Percentiles rank a stretch among this genome's conserved stretches.
phyloP scores from a whole-genome alignment of 768 basidiomycete genomes.

The Xerocomus spinulosus region DNA sequence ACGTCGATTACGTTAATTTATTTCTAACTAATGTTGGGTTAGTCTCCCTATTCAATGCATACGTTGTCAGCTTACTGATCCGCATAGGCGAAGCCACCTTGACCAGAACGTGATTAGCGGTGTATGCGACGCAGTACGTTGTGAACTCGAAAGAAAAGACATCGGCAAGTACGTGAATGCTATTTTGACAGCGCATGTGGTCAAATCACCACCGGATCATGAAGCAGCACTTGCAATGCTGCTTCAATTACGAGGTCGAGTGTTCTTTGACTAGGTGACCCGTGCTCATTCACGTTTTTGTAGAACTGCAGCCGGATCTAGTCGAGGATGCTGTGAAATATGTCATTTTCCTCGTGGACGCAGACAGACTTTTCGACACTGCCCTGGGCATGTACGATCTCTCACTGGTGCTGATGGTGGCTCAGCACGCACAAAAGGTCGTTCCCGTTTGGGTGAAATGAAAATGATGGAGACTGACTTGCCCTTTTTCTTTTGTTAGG shows the following conservation, averaged over 20 bases:
- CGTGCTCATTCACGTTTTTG: background rate
- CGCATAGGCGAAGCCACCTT: constrained; percentile 53
- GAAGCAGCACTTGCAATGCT: constrained; percentile 78
- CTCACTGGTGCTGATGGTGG: constrained; percentile 89
- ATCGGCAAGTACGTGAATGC: constrained; percentile 82
- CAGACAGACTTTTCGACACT: constrained; percentile 84
- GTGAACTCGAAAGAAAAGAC: constrained; percentile 66
- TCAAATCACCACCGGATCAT: constrained; percentile 87
- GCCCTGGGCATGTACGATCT: constrained; percentile 99
- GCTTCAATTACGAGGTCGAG: constrained; percentile 70
- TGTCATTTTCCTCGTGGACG: constrained; percentile 95
- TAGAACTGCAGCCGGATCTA: constrained; percentile 53
- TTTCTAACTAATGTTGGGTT: constrained; percentile 86
- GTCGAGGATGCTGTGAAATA: constrained; percentile 98
- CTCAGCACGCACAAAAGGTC: constrained; percentile 96
- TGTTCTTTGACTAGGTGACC: background rate
- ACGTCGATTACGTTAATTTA: constrained; percentile 89
- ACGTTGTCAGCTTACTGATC: constrained; percentile 1
- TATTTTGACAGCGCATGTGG: constrained; percentile 88
- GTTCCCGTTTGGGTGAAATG: constrained; percentile 4
- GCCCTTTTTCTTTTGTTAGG: constrained; percentile 52
- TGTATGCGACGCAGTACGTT: constrained; percentile 74
- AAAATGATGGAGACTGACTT: background rate
- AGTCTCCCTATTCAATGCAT: constrained; percentile 16
- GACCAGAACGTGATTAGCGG: constrained; percentile 54